Base-by-base conservation (phyloP, 768 basidiomycete genomes). In the Tylopilus felleus region DNA sequence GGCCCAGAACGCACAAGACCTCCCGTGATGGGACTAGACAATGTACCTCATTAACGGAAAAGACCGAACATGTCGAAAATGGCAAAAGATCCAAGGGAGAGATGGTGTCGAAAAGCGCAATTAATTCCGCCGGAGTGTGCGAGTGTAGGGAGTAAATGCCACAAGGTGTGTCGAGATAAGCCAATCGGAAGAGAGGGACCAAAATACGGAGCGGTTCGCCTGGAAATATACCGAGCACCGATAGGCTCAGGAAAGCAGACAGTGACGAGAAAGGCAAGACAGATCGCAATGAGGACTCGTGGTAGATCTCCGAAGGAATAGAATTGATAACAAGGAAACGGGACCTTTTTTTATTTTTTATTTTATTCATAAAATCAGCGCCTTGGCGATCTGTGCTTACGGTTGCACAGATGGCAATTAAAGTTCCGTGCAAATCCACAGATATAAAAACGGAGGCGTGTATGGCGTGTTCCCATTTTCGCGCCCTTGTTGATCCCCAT, bases 181-280 rank as follows among this genome's bases (percentile, higher is more conserved):
- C 77, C 76, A 81, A 81, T 81, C 79, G 80, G 82, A 73, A 66
- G 58, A 55, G 58, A 61, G 58, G 70, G 67, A 58, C 67, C 53
- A 64, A 61, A 66, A 63, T 61, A 78, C 77, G 78, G 80, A 71
- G 71, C 76, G 80, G 76, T 72, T 60, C 57, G 60, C 66, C 63
- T 71, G 65, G 66, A 70, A 69, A 74, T 72, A 72, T 62, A 64
- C 67, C 68, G 63, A 63, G 60, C 51, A 72, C 73, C 70, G 76
- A 77, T 73, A 74, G 72, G 74, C 49, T 63, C 62, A 67, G 58
- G 64, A 64, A 70, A 66, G 54, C 58, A 59, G 58, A 57, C 41
- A 52, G 49, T 61, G 55, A 70, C 66, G 60, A 67, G 68, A 72
- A 71, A 70, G 65, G 63, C 40, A 69, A 61, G 46, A 28, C 35